Percentiles rank a stretch among this genome's conserved stretches.
Conservation (phyloP, 2,329 filamentous ascomycete genomes). For the Aureobasidium lini region DNA sequence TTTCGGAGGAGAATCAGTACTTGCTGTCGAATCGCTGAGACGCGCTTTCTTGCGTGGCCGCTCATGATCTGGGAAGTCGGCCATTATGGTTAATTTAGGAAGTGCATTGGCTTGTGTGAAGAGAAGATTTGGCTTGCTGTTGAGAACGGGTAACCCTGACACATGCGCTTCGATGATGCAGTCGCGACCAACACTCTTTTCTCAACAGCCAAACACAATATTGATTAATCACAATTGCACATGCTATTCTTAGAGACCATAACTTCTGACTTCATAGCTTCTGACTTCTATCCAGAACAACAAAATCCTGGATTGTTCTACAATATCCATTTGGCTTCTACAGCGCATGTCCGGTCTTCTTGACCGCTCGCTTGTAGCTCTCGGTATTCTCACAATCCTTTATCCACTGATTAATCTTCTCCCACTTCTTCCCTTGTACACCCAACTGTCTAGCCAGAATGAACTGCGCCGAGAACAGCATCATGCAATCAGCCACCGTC, state of each 20-base stretch:
- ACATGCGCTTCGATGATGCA: too few relatives aligned
- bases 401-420: constrained; percentile 30
- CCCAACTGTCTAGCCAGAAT: constrained; percentile 34
- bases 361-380: constrained; percentile 32
- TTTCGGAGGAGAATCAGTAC: not conserved
- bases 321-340: not conserved
- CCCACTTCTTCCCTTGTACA: constrained; percentile 29
- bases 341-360: constrained; percentile 34
- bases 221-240: not conserved
- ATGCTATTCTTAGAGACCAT: too few relatives aligned
- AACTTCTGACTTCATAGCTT: too few relatives aligned
- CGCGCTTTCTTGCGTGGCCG: not conserved
- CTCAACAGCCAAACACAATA: too few relatives aligned
- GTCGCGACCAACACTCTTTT: too few relatives aligned
- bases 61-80: not conserved
- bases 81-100: not conserved
- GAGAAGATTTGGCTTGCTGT: not conserved
- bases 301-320: too few relatives aligned
- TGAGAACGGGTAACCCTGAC: not conserved
- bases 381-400: constrained; percentile 30
- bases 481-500: constrained; percentile 40
- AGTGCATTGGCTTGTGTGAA: not conserved
- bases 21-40: not conserved
- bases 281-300: too few relatives aligned
- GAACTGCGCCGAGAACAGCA: constrained; percentile 36